Evolutionary conservation across 768 basidiomycete genomes (phyloP), one percentile per base, ranked within the genome.

Genomic region (Amyloporia xantha): DNA sequence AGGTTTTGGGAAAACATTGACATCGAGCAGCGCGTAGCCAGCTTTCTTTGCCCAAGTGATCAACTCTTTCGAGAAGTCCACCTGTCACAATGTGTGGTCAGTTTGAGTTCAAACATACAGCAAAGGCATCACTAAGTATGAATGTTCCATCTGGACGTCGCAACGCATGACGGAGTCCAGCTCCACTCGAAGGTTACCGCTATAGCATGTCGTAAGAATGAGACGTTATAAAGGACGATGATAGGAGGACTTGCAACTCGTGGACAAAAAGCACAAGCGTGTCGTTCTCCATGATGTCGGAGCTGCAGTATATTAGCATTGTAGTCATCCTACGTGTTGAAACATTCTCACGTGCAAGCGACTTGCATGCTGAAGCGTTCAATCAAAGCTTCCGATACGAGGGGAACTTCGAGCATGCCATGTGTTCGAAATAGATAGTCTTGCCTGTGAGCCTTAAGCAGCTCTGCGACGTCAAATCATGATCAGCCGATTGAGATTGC

Each of bases 381-480:
- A 58, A 89, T 81, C 36, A 92, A 71, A 11, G 80, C 79, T 12
- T 71, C 56, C 25, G 72, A 77, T 47, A 88, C 73, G 50, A 96
- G 68, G 1, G 92, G 93, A 9, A 96, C 74, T 59, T 86, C 79
- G 65, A 89, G 78, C 78, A 98, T 83, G 9, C 78, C 68, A 62
- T 90, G 79, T 23, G 76, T 74, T n/a, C 76, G 73, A 67, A 81
- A 89, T 27, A 99, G 68, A 51, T 87, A 84, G 55, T 89, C 76
- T 51, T 88, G 82, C n/a, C 95, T 79, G 64, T 97, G 90, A 12
- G 79, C 79, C 64, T 95, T 96, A 49, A 98, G 77, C 19, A 95
- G 77, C 60, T 93, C 92, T 86, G 55, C 10, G 42, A 11, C 9
- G 15, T 33, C n/a, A n/a, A 39, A 10, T 9, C 38, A 39, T 21